Evolutionary conservation across 139 green algal genomes (phyloP).

Genomic region (Coccomyxa sp.): DNA sequence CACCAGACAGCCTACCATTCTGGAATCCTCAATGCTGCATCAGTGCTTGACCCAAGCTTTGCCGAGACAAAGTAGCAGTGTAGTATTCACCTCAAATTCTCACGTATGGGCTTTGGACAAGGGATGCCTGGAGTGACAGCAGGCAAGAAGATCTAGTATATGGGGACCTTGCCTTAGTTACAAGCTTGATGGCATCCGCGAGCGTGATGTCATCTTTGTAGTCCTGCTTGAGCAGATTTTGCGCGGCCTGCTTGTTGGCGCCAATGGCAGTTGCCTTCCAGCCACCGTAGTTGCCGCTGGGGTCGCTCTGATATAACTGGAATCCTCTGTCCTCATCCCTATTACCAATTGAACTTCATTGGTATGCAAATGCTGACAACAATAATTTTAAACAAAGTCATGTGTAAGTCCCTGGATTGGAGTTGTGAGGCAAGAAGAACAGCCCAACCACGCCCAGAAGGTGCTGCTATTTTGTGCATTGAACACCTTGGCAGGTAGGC

Average conservation of each 20-base stretch:
- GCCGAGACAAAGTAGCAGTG: too few species aligned
- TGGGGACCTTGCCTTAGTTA: conserved; percentile 63
- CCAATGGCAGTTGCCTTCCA: conserved; percentile 97
- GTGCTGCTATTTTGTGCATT: too few species aligned
- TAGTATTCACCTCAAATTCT: too few species aligned
- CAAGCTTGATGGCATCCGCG: conserved; percentile 64
- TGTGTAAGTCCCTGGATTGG: too few species aligned
- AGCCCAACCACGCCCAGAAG: too few species aligned
- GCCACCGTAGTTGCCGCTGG: conserved; percentile 93
- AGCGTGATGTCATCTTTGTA: conserved; percentile 83
- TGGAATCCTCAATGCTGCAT: too few species aligned
- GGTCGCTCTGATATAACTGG: conserved; percentile 97
- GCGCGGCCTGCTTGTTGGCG: conserved; percentile 79
- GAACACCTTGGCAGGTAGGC: too few species aligned
- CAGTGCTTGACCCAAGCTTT: too few species aligned
- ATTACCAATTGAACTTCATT: neutral
- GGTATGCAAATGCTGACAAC: neutral
- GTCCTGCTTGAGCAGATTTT: conserved; percentile 89
- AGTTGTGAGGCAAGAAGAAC: too few species aligned
- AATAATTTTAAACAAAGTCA: neutral
- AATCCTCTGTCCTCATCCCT: conserved; percentile 92
- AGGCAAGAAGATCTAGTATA: neutral
- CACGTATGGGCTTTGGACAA: too few species aligned
- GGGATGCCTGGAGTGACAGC: neutral
- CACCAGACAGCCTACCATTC: too few species aligned